Evolutionary conservation across 345 rosid species (phyloP), one percentile per base, ranked within the genome.

Genomic region (Gynandropsis gynandra): DNA sequence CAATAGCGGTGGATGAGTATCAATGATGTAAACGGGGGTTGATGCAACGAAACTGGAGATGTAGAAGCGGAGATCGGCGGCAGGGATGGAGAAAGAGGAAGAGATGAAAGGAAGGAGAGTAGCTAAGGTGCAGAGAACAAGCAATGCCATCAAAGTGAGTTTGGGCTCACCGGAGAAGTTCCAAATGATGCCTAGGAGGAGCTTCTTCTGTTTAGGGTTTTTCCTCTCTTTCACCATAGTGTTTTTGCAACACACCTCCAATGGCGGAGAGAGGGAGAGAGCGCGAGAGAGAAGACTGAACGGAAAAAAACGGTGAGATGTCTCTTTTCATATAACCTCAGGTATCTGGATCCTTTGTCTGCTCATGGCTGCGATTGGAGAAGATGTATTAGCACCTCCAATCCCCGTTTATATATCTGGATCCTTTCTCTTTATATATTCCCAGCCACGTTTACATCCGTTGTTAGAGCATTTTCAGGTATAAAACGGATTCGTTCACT

Each of bases 181-280:
- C 59, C 63, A 67, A 3, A 67, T 13, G 11, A 67, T 37, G 14
- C 62, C 62, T 24, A 66, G 55, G 50, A 67, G 67, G 5, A 67
- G 66, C 29, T 67, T 76, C 47, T 79, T 75, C 20, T 78, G 78
- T 5, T 72, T 72, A 3, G 51, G 34, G 12, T 42, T 36, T 7
- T 55, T 78, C 56, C 32, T 77, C 20, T 77, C 78, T 58, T 73
- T 74, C 12, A 57, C 74, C 90, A 82, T 77, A 52, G 63, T 9
- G 46, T 6, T 7, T 33, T 1, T 6, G 5, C 16, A 43, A 24
- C 18, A 35, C 58, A 4, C 16, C 59, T 52, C 13, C 37, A 21
- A 19, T 16, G 19, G 5, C 51, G 29, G 63, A 57, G 29, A 24
- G 5, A 24, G 29, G 2, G 29, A 24, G 29, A 24, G 29, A 24